Evolutionary conservation across 2,329 filamentous ascomycete species (phyloP), one percentile per base, ranked within the genome.

Genomic region (Pseudogymnoascus sp.): DNA sequence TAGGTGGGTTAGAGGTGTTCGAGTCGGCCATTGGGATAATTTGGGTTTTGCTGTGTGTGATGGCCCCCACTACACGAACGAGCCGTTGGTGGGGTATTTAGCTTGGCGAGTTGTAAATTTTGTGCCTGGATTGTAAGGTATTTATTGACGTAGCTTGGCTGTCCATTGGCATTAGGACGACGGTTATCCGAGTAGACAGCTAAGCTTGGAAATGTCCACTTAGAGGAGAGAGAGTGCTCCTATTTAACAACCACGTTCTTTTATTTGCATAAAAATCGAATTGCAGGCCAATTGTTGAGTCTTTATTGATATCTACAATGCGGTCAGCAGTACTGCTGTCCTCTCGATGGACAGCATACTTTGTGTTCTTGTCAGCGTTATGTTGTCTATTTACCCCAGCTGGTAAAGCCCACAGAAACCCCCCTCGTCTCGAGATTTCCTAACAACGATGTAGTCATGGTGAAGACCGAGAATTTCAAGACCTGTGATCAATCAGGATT

Each of bases 381-480:
- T 78, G 80, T 69, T 84, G 79, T 68, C 73, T 90, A 31, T 75
- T 89, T 67, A 80, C 81, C 58, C 83, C 86, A 70, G 82, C 83
- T 76, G 79, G 89, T 90, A 78, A 73, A 60, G 59, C 21, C 31
- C 24, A 7, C 2, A 58, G 13, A 13, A 17, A 1, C 3, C 17
- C 8, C 37, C 15, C 8, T 33, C 47, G 24, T 63, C 8, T 29
- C 5, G 6, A 57, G 31, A n/a, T 29, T 62, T 60, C 60, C 26
- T 63, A 58, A 63, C 65, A 63, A 63, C 62, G 8, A 6, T 26
- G 36, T 47, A 96, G 92, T 84, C 66, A 81, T 84, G 69, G 94
- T 99, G 60, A 99, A 99, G 78, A 89, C 96, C 72, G 86, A 96
- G 70, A 92, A 96, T 74, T 99, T 97, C 82, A 99, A 97, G 73